Conservation (phyloP, 805 yeast genomes). For the Suhomyces sp. region DNA sequence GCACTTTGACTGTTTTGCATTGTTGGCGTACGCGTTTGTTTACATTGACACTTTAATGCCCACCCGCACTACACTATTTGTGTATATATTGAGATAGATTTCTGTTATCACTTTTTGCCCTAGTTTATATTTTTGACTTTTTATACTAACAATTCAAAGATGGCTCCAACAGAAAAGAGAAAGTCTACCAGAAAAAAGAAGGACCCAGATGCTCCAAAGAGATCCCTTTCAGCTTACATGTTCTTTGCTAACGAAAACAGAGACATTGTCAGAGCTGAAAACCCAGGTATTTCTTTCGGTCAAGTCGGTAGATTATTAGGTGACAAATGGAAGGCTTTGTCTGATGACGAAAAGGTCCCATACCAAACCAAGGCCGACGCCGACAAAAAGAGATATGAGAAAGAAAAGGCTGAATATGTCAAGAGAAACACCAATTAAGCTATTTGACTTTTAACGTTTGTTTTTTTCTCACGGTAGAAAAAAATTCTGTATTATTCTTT, state of each 20-base stretch:
- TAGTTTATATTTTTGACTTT: background rate
- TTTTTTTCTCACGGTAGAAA: background rate
- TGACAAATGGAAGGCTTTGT: slow-evolving; percentile 92
- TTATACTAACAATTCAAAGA: slow-evolving; percentile 9
- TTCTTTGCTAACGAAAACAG: slow-evolving; percentile 97
- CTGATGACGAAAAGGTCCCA: slow-evolving; percentile 79
- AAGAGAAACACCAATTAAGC: slow-evolving; percentile 26
- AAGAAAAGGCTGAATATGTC: slow-evolving; percentile 85
- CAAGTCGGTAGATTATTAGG: slow-evolving; percentile 95
- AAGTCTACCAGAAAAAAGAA: slow-evolving; percentile 47
- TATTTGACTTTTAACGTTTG: background rate
- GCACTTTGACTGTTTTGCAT: background rate
- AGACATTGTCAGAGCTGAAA: slow-evolving; percentile 91
- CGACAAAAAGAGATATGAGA: slow-evolving; percentile 97
- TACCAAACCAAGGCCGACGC: slow-evolving; percentile 91
- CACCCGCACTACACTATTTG: background rate
- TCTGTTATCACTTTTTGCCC: background rate
- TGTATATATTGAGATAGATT: background rate
- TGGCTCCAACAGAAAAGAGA: slow-evolving; percentile 35
- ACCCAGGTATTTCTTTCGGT: slow-evolving; percentile 94
- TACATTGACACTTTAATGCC: slow-evolving; percentile 1
- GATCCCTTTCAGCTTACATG: slow-evolving; percentile 97
- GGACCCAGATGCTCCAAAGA: slow-evolving; percentile 99
- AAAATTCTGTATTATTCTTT: slow-evolving; percentile 2
- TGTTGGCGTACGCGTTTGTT: slow-evolving; percentile 6